phyloP scores from a whole-genome alignment of 2,329 filamentous ascomycete species.

The Coniochaeta hoffmannii region DNA sequence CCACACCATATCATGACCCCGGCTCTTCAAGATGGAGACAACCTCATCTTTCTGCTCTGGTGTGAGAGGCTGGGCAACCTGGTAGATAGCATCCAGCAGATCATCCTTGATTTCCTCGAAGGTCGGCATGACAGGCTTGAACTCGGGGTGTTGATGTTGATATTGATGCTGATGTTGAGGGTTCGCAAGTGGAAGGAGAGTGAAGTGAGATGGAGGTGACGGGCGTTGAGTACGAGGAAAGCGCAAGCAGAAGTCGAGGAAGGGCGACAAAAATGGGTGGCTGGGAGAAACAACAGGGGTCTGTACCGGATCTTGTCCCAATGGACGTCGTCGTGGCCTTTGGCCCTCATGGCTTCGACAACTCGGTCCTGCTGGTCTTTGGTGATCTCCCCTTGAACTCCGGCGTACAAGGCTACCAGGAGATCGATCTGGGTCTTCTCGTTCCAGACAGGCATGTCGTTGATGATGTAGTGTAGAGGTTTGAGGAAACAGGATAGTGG shows the following conservation, averaged over 20 bases:
- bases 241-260: no score
- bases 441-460: conserved; percentile 9
- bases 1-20: conserved; percentile 21
- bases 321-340: conserved; percentile 13
- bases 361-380: conserved; percentile 15
- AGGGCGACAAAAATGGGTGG: no score
- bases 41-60: conserved; percentile 17
- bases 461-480: neutral
- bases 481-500: neutral
- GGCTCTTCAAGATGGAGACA: conserved; percentile 12
- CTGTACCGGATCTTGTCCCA: conserved; percentile 16
- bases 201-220: neutral
- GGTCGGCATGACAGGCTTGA: no score
- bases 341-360: conserved; percentile 13
- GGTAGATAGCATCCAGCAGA: conserved; percentile 18
- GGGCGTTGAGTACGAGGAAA: no score
- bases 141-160: no score
- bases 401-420: conserved; percentile 14
- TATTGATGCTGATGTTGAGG: neutral
- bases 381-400: conserved; percentile 9
- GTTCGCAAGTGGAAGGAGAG: neutral
- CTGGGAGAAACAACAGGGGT: no score
- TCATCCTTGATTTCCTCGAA: conserved; percentile 17
- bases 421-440: conserved; percentile 11
- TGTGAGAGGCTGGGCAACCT: conserved; percentile 10